These are phyloP conservation scores for Phytophthora citricola DNA, from an alignment of 352 stramenopile species.

Conservation along the genomic window DNA sequence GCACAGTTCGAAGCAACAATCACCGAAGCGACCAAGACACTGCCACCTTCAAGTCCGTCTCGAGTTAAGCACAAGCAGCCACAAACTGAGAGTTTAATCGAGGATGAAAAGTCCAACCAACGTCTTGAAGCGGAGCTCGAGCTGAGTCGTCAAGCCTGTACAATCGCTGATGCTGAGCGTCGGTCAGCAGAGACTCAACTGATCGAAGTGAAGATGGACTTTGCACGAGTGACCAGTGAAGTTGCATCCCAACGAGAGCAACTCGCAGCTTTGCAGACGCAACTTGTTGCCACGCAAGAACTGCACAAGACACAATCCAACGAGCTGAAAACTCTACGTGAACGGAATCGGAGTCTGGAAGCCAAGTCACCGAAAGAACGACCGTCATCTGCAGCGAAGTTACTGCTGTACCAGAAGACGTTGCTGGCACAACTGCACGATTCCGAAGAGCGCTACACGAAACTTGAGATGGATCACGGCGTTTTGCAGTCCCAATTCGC, in stretches of 20 bases:
- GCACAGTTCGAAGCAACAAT: constrained; percentile 30
- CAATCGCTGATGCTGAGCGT: constrained; percentile 18
- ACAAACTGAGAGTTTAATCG: constrained; percentile 14
- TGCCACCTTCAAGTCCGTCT: constrained; percentile 28
- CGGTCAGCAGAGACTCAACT: constrained; percentile 19
- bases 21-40: constrained; percentile 25
- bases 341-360: constrained; percentile 24
- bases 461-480: constrained; percentile 29
- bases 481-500: constrained; percentile 16
- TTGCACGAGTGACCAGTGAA: constrained; percentile 36
- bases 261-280: constrained; percentile 43
- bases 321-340: constrained; percentile 21
- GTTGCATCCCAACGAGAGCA: constrained; percentile 43
- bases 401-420: constrained; percentile 34
- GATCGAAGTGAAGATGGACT: constrained; percentile 22
- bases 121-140: constrained; percentile 32
- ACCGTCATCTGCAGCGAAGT: constrained; percentile 25
- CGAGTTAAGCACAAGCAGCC: constrained; percentile 20
- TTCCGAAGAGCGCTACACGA: constrained; percentile 21
- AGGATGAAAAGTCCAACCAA: constrained; percentile 33
- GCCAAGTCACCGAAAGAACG: constrained; percentile 23
- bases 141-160: constrained; percentile 23
- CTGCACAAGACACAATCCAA: constrained; percentile 16
- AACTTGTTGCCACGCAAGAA: constrained; percentile 36
- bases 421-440: constrained; percentile 33